Evolutionary conservation across 805 yeast species (phyloP), one percentile per base, ranked within the genome.

Genomic region (Ogataea methanolica): DNA sequence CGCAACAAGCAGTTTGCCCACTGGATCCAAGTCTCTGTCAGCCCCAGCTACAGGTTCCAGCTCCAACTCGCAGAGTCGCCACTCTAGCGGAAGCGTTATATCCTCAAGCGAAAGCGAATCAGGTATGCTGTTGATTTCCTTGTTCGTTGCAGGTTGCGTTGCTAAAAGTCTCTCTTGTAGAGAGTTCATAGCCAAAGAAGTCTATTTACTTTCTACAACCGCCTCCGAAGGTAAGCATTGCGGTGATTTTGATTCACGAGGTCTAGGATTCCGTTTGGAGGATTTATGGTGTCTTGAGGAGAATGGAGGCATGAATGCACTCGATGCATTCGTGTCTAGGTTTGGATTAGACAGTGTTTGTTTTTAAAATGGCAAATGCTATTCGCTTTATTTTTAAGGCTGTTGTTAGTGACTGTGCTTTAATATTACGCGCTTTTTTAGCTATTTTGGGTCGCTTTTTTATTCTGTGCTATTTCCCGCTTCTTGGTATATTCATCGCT

Each of bases 281-380:
- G 63, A 62, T 38, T 39, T 58, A 42, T 65, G 69, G 69, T 55
- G 59, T 39, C 39, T 45, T 23, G 65, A 60, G 42, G 59, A 58
- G 39, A 42, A 47, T 16, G 43, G 42, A 15, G 59, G 49, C n/a
- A 23, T 33, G 15, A 31, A 41, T 11, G 44, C 55, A 17, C 57
- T 60, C 19, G 56, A 54, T 37, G 44, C 44, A n/a, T 44, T 58
- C 17, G n/a, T 54, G n/a, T 33, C 46, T 16, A 47, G 61, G 16
- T 35, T 41, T 6, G 61, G 61, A 14, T 51, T 56, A 41, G 45
- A 46, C 34, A 46, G 36, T 15, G 40, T 45, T 36, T 45, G 39
- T 37, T 44, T 47, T 41, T 33, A 23, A 21, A 33, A 21, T 33
- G 31, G 22, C 19, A 21, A 31, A 15, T 12, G 8, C 12, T 19